These are phyloP conservation scores for Lactarius vividus DNA, from an alignment of 768 basidiomycete species.

Conservation along the genomic window DNA sequence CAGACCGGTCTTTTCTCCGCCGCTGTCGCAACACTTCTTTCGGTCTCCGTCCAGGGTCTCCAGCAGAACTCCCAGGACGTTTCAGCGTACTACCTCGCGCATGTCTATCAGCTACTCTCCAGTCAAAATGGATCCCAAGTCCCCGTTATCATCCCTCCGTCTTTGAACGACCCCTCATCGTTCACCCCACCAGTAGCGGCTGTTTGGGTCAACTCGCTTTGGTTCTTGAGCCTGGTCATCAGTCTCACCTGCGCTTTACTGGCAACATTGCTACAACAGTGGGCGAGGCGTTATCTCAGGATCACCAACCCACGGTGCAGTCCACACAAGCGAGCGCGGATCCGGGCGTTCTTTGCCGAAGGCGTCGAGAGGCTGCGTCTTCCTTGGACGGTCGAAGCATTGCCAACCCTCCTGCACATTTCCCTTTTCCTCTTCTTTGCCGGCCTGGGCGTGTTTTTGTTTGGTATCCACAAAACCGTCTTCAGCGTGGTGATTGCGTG, in stretches of 20 bases:
- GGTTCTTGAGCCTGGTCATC: slow-evolving; percentile 18
- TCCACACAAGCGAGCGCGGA: slow-evolving; percentile 9
- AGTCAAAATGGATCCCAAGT: neutral
- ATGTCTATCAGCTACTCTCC: neutral
- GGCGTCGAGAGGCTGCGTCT: slow-evolving; percentile 9
- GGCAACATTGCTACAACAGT: slow-evolving; percentile 20
- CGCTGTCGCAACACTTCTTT: neutral
- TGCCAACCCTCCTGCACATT: slow-evolving; percentile 17
- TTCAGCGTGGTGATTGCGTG: neutral
- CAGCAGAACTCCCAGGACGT: slow-evolving; percentile 1
- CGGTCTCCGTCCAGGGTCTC: neutral
- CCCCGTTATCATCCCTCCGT: neutral
- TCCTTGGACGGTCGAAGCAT: slow-evolving; percentile 2
- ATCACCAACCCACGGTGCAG: neutral
- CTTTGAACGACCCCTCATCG: neutral
- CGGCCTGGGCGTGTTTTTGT: slow-evolving; percentile 22
- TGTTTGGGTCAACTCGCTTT: slow-evolving; percentile 20
- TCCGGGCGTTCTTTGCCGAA: slow-evolving; percentile 3
- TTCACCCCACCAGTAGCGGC: neutral
- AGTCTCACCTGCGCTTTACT: slow-evolving; percentile 13
- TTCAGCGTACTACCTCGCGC: slow-evolving; percentile 6
- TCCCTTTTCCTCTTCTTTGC: slow-evolving; percentile 25
- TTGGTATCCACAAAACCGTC: slow-evolving; percentile 9
- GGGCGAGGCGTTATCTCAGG: slow-evolving; percentile 11
- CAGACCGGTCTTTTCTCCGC: slow-evolving; percentile 20